A percentile compares a stretch with the other conserved stretches of the same genome.
These are phyloP conservation scores for Dictyostelium firmibasis DNA, from an alignment of 78 protist species.

Conservation along the genomic window DNA sequence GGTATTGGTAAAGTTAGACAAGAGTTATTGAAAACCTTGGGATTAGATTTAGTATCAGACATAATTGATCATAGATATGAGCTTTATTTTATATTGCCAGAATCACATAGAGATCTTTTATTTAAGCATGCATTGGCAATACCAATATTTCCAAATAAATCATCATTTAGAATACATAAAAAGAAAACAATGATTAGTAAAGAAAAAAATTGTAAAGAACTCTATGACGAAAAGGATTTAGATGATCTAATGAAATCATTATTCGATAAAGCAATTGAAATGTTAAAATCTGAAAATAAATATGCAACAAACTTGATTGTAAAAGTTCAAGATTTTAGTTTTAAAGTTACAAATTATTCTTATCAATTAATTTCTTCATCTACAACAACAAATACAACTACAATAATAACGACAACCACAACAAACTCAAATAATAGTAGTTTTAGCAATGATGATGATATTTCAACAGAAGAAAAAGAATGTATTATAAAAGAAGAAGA, in stretches of 20 bases:
- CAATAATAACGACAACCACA: background rate
- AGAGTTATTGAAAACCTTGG: conserved; percentile 33
- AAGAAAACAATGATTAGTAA: conserved; percentile 39
- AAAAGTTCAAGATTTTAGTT: conserved; percentile 22
- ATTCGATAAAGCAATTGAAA: background rate
- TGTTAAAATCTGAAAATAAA: background rate
- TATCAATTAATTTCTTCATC: background rate
- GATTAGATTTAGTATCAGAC: background rate
- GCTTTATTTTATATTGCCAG: conserved; percentile 3
- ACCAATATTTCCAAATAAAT: conserved; percentile 28
- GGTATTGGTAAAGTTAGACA: conserved; percentile 69
- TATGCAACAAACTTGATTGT: conserved; percentile 31
- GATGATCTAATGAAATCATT: conserved; percentile 11
- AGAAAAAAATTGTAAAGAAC: conserved; percentile 60
- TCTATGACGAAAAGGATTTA: conserved; percentile 46
- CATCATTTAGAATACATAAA: background rate
- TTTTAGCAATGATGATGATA: background rate
- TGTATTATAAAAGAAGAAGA: background rate
- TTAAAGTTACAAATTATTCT: conserved; percentile 3
- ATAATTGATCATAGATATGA: conserved; percentile 40
- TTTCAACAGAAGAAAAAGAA: background rate
- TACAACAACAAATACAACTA: background rate
- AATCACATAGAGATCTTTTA: background rate
- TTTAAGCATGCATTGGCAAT: conserved; percentile 59
- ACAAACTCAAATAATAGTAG: background rate